Percentiles rank a stretch among this genome's conserved stretches.
phyloP scores from a whole-genome alignment of 331 rosid species.

The Telfairia occidentalis region DNA sequence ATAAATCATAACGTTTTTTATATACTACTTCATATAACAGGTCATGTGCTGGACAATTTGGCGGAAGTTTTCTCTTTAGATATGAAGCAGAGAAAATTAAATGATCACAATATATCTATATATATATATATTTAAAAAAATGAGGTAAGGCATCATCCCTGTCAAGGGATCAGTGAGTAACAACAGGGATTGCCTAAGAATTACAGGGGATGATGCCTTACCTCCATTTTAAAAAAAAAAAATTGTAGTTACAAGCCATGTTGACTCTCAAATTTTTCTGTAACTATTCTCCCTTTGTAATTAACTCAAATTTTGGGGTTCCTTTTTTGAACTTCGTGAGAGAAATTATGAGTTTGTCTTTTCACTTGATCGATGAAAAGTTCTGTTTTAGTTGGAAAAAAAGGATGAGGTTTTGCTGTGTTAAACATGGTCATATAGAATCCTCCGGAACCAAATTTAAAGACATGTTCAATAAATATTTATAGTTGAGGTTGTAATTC shows the following conservation, averaged over 20 bases:
- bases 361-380: neutral
- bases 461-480: neutral
- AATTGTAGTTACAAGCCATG: neutral
- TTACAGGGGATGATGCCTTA: neutral
- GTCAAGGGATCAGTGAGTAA: neutral
- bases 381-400: neutral
- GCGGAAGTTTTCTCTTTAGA: neutral
- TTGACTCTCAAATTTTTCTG: neutral
- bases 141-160: neutral
- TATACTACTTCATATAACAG: slow-evolving; percentile 1
- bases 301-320: neutral
- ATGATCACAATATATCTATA: neutral
- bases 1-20: neutral
- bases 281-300: neutral
- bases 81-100: neutral
- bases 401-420: neutral
- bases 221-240: too few species aligned
- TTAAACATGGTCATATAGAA: neutral
- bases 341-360: neutral
- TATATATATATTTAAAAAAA: too few species aligned
- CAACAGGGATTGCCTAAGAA: neutral
- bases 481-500: neutral
- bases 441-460: neutral
- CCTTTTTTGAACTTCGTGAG: neutral
- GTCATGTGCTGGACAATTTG: neutral